These are phyloP conservation scores for Neurospora sp. DNA, from an alignment of 495 filamentous ascomycete genomes.

Conservation along the genomic window DNA sequence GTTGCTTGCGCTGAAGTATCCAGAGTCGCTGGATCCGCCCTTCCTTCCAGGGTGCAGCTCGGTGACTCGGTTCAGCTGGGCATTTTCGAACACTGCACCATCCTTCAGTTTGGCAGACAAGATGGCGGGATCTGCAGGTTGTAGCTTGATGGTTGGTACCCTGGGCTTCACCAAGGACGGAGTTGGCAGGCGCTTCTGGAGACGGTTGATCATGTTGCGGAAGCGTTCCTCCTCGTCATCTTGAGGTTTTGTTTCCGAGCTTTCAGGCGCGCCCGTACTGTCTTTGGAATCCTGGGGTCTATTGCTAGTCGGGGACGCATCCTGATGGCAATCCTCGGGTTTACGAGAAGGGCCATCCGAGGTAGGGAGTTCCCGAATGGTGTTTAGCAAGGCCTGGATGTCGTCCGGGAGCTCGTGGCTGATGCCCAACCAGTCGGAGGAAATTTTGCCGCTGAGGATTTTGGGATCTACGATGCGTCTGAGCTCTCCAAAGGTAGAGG, in stretches of 20 bases:
- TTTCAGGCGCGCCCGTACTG: neutral
- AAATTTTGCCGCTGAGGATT: neutral
- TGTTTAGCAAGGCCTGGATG: neutral
- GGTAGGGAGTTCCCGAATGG: neutral
- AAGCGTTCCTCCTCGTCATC: conserved; percentile 12
- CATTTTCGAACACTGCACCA: neutral
- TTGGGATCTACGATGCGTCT: conserved; percentile 1
- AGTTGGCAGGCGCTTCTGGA: conserved; percentile 3
- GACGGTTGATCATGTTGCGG: conserved; percentile 12
- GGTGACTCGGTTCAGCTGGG: neutral
- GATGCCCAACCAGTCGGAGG: neutral
- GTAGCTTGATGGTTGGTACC: neutral
- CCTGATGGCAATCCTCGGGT: neutral
- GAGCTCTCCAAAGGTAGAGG: conserved; percentile 6
- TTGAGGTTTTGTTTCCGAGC: neutral
- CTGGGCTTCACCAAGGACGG: neutral
- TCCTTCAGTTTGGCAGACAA: conserved; percentile 13
- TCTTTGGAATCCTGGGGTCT: neutral
- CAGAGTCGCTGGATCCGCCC: conserved; percentile 11
- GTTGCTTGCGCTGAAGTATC: conserved; percentile 2
- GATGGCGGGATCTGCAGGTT: conserved; percentile 12
- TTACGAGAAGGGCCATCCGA: neutral
- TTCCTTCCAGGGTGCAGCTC: neutral
- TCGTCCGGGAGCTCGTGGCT: neutral
- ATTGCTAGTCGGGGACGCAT: neutral